phyloP scores from a whole-genome alignment of 306 rosid species.

The Prunus mongolica region DNA sequence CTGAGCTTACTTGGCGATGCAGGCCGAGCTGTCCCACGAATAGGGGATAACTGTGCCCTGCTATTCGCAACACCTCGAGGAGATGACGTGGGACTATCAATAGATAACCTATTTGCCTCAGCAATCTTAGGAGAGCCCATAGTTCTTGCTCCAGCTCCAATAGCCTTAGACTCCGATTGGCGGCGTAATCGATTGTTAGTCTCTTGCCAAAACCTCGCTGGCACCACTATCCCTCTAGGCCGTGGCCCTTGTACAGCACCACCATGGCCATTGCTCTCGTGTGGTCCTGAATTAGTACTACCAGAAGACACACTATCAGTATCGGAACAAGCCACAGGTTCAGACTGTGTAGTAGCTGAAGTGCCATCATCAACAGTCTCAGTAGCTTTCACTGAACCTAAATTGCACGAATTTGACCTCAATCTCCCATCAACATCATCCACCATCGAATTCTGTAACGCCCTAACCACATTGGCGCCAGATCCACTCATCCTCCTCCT shows the following conservation, averaged over 20 bases:
- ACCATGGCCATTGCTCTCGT: slow-evolving; percentile 29
- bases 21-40: slow-evolving; percentile 50
- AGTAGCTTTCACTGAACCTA: slow-evolving; percentile 14
- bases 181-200: slow-evolving; percentile 45
- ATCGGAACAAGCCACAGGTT: slow-evolving; percentile 55
- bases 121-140: slow-evolving; percentile 39
- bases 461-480: slow-evolving; percentile 48
- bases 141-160: slow-evolving; percentile 37
- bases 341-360: slow-evolving; percentile 25
- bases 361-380: slow-evolving; percentile 37
- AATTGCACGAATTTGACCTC: slow-evolving; percentile 21
- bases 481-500: slow-evolving; percentile 38
- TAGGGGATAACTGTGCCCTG: slow-evolving; percentile 60
- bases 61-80: slow-evolving; percentile 53
- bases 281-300: slow-evolving; percentile 39
- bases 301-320: slow-evolving; percentile 75
- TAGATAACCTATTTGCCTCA: slow-evolving; percentile 34
- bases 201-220: slow-evolving; percentile 73
- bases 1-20: slow-evolving; percentile 64
- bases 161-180: slow-evolving; percentile 45
- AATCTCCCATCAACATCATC: slow-evolving; percentile 35
- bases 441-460: slow-evolving; percentile 52
- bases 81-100: slow-evolving; percentile 55
- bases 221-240: slow-evolving; percentile 48
- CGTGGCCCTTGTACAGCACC: slow-evolving; percentile 35